Evolutionary conservation across 768 basidiomycete genomes (phyloP).

Genomic region (Mycena crocata): DNA sequence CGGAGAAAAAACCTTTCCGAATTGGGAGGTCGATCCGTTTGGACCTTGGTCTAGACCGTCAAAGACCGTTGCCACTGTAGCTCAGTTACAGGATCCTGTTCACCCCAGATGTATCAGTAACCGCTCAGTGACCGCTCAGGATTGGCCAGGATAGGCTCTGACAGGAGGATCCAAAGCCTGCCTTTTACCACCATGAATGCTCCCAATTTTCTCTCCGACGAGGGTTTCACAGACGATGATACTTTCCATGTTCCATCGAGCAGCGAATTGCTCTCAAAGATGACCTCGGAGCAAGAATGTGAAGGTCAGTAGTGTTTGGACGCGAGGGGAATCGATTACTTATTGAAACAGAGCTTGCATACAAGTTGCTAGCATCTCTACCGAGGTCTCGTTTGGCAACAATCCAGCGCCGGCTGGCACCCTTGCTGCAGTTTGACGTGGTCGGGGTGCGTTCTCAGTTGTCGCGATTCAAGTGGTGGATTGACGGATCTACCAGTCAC

Average conservation of each 20-base stretch:
- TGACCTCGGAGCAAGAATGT: constrained; percentile 47
- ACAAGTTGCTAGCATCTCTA: constrained; percentile 69
- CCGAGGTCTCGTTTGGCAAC: constrained; percentile 74
- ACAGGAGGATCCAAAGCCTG: constrained; percentile 5
- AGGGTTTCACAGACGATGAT: constrained; percentile 47
- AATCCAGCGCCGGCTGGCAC: constrained; percentile 73
- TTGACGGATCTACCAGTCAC: constrained; percentile 54
- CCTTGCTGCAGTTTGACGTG: constrained; percentile 79
- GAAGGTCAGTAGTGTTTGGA: constrained; percentile 46
- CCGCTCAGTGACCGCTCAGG: background rate
- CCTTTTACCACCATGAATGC: constrained; percentile 18
- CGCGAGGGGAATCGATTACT: background rate
- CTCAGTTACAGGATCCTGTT: too few species aligned
- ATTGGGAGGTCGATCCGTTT: too few species aligned
- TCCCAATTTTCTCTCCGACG: constrained; percentile 36
- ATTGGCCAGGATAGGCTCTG: background rate
- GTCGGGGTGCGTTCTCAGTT: constrained; percentile 67
- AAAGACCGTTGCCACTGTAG: too few species aligned
- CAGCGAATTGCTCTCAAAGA: constrained; percentile 31
- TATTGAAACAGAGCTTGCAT: constrained; percentile 67
- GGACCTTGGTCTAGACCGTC: too few species aligned
- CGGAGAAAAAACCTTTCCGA: too few species aligned
- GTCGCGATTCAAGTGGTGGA: background rate
- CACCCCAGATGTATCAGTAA: constrained; percentile 13
- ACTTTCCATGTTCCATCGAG: constrained; percentile 19